Evolutionary conservation across 371 early-diverging fungal species (phyloP), one percentile per base, ranked within the genome.

Genomic region (Chytridium lagenaria): DNA sequence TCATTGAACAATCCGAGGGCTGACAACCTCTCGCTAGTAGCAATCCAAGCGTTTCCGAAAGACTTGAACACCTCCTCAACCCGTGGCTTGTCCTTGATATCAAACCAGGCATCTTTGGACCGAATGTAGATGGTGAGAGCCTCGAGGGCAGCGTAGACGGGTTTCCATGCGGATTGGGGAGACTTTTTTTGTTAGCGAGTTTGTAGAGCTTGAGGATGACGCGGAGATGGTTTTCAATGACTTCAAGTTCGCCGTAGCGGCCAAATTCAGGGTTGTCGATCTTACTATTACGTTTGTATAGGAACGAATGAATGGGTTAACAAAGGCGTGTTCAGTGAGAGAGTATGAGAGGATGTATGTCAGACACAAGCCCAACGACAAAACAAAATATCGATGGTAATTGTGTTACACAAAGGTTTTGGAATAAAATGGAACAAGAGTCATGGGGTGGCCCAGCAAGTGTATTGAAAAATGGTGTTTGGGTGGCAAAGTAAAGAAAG

Each of bases 141-240:
- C 66, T 75, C 75, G 49, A 75, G 50, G 49, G 57, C 1, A 31
- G 75, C 70, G 44, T 28, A 75, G 23, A 75, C 75, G 40, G 75
- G 68, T 34, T 75, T 75, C 75, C 75, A 75, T 7, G 75, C 75
- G 67, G 66, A 67, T 23, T 67, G 71, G 12, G 75, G 75, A 0
- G 75, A 70, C 59, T 75, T 75, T 75, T 75, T 52, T 75, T 75
- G 66, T n/a, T 55, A 1, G 75, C 75, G 71, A 22, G 37, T 31
- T 70, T 75, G 75, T 31, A 71, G 37, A 26, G 51, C 28, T 71
- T 64, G 5, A 71, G 59, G 28, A 71, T 39, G 40, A 44, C 39
- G 38, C 71, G 70, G 50, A 75, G 71, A 15, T 75, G 71, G 68
- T 70, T 75, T 50, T 75, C 75, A 64, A 75, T 65, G 50, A 70